Evolutionary conservation across 768 basidiomycete species (phyloP), one percentile per base, ranked within the genome.

Genomic region (Serendipita sp.): DNA sequence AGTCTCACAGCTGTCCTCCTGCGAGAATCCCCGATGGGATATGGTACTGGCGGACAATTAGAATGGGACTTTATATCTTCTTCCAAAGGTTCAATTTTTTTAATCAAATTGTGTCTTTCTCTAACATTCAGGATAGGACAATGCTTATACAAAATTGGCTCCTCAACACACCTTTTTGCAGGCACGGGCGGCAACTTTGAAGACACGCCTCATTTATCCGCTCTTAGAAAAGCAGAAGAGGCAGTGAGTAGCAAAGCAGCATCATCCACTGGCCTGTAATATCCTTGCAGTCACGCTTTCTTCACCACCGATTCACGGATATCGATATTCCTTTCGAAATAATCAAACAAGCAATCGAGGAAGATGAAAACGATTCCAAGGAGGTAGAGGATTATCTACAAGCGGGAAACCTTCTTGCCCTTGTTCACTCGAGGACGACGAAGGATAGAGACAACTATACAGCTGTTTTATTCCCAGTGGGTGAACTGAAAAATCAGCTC

Each of bases 271-370:
- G 5, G 34, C 7, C 34, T 5, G 7, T 38, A 38, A 5, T 38
- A 38, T 7, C 34, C 34, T n/a, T 31, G 28, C 9, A 58, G 53
- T 22, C 24, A 28, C 53, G 53, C 1, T 58, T 58, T 33, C 53
- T 58, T 58, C 53, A 31, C 53, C 22, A 58, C 11, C 13, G 53
- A 24, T 58, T 5, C 28, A 11, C 53, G 9, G 53, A 58, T 33
- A n/a, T 58, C 11, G 53, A 58, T 31, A 58, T 58, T 31, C 53
- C 53, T 11, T 58, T 58, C 31, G 53, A 58, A n/a, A 22, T 58
- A 17, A 58, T 58, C 53, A 58, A 58, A 31, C 17, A 58, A 31
- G 22, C 17, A n/a, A 58, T 58, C 22, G 17, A 58, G 17, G 53
- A 58, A 11, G 53, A 58, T 58, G 11, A 11, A n/a, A 31, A 4